Evolutionary conservation across 108 stramenopile genomes (phyloP), one percentile per base, ranked within the genome.

Genomic region (Parmales sp.): DNA sequence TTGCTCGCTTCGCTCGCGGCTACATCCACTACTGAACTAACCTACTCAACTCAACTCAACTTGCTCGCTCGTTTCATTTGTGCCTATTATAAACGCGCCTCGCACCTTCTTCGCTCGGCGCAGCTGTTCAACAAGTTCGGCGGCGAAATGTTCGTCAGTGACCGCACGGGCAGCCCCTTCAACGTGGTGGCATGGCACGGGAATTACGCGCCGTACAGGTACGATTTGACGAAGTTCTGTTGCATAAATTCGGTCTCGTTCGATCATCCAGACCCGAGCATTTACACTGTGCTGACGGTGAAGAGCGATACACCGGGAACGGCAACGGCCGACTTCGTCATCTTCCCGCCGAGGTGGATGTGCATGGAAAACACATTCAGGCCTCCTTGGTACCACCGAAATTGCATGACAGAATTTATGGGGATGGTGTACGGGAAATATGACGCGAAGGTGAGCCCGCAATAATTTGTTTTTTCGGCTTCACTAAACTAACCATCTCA

Each of bases 181-280:
- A 87, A 92, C 69, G 95, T 96, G 6, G 92, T 94, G 26, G 95
- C 95, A 0, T 96, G 89, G 90, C 93, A 94, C 70, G 95, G 92
- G 8, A 96, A 91, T 68, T 94, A 93, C 65, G 60, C 82, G 1
- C 93, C 95, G 25, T 96, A 71, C 90, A 93, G 92, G 49, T 94
- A 94, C 79, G 76, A 89, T 64, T 78, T 96, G 68, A 63, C 70
- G 0, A 79, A 79, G 38, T 96, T 96, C 77, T 83, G 82, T 70
- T 86, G 83, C 49, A 76, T 92, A 65, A 94, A 93, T 68, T 87
- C 86, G 7, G 92, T 96, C 31, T 79, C 90, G 5, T 90, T 88
- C 50, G 92, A 96, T 77, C 95, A 96, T 71, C 77, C 86, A 6
- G 95, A 96, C 80, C 95, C 95, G 7, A 85, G 83, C 37, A 94